These are phyloP conservation scores for Cotoneaster glaucophyllus DNA, from an alignment of 306 rosid species.

Conservation along the genomic window DNA sequence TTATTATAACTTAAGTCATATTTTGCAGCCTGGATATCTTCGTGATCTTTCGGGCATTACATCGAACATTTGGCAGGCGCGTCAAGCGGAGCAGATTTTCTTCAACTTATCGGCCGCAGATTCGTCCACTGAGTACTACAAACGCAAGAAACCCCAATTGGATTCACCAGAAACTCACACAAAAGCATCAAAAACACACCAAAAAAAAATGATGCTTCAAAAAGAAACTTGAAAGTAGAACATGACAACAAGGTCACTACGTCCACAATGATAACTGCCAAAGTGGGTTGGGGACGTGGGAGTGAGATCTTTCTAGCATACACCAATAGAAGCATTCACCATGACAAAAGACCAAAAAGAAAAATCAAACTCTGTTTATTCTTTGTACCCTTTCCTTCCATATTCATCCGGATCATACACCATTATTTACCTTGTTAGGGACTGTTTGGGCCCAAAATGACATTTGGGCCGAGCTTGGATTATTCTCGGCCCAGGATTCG, in stretches of 20 bases:
- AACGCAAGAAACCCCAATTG: not conserved
- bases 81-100: slow-evolving; percentile 32
- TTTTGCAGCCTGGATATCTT: too few species aligned
- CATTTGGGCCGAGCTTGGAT: too few species aligned
- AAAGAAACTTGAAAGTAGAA: slow-evolving; percentile 7
- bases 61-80: slow-evolving; percentile 39
- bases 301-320: slow-evolving; percentile 7
- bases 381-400: not conserved
- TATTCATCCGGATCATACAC: not conserved
- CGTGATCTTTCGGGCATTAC: slow-evolving; percentile 53
- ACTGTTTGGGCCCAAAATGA: too few species aligned
- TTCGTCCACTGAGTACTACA: slow-evolving; percentile 26
- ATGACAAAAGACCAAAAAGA: not conserved
- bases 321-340: slow-evolving; percentile 7
- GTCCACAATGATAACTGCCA: slow-evolving; percentile 2
- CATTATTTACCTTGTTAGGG: slow-evolving; percentile 53
- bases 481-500: too few species aligned
- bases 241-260: slow-evolving; percentile 1
- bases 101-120: slow-evolving; percentile 64
- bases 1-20: too few species aligned
- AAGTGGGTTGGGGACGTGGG: slow-evolving; percentile 6
- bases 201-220: too few species aligned
- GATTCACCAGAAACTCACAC: not conserved
- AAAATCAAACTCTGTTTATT: not conserved
- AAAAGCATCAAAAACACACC: too few species aligned